Percentiles rank a stretch among this genome's conserved stretches.
phyloP scores from a whole-genome alignment of 163 green algal genomes.

The Volvox carteri region DNA sequence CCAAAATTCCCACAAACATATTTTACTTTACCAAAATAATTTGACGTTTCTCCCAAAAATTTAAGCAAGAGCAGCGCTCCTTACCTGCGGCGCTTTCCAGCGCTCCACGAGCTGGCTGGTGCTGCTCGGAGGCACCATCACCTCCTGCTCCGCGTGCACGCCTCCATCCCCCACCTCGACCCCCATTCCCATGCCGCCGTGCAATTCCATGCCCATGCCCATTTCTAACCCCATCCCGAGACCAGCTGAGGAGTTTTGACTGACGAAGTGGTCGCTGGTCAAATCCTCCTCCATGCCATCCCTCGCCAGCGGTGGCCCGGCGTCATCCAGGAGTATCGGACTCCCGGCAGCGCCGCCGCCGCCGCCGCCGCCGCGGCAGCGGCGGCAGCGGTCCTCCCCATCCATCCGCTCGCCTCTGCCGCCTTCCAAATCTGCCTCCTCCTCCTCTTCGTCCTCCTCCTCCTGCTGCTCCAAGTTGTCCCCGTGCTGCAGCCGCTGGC shows the following conservation, averaged over 20 bases:
- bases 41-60: too few species aligned
- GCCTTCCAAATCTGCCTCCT: too few species aligned
- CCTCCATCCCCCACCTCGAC: neutral
- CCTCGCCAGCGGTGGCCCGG: too few species aligned
- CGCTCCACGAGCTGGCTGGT: constrained; percentile 42
- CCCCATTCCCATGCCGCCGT: neutral
- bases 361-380: neutral
- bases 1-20: too few species aligned
- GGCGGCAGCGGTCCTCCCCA: neutral
- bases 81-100: constrained; percentile 40
- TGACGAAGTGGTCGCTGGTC: neutral
- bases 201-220: neutral
- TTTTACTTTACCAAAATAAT: too few species aligned
- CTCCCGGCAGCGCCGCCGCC: too few species aligned
- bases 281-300: neutral
- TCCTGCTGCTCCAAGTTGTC: neutral
- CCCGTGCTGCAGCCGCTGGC: neutral
- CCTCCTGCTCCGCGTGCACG: neutral
- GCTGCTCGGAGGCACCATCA: constrained; percentile 39
- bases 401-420: too few species aligned
- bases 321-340: too few species aligned
- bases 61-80: too few species aligned
- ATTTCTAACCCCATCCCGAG: neutral
- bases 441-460: neutral
- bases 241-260: neutral